Conservation (phyloP, 805 yeast species). For the Ogataea corticis region DNA sequence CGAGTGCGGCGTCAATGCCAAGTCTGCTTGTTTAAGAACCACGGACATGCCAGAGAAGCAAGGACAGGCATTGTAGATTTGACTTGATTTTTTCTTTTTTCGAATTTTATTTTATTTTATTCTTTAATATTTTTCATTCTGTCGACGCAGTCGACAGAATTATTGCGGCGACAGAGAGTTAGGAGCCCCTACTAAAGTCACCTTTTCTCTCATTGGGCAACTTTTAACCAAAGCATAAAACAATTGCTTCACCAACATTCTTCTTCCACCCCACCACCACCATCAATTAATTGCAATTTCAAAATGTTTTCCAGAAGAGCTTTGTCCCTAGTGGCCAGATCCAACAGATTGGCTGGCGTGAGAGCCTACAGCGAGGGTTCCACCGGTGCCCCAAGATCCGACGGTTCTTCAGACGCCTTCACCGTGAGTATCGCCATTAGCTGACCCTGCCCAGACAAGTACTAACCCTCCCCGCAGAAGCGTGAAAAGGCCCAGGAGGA, state of each 20-base stretch:
- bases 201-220: constrained; percentile 30
- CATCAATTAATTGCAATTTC: not conserved
- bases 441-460: too few species aligned
- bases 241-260: too few species aligned
- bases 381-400: constrained; percentile 59
- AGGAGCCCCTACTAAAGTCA: constrained; percentile 7
- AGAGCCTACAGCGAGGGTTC: constrained; percentile 54
- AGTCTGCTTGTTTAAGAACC: not conserved
- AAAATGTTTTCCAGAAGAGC: constrained; percentile 43
- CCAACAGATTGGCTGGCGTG: constrained; percentile 28
- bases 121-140: too few species aligned
- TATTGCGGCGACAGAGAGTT: not conserved
- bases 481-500: constrained; percentile 94
- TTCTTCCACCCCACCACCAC: not conserved
- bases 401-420: constrained; percentile 59
- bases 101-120: too few species aligned
- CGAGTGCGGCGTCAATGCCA: too few species aligned
- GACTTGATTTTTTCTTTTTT: not conserved
- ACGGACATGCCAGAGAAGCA: not conserved
- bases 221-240: too few species aligned
- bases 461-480: constrained; percentile 55
- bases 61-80: too few species aligned
- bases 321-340: constrained; percentile 33
- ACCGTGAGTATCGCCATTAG: constrained; percentile 39
- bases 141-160: not conserved